Evolutionary conservation across 2,329 filamentous ascomycete species (phyloP), one percentile per base, ranked within the genome.

Genomic region (Neurospora sp.): DNA sequence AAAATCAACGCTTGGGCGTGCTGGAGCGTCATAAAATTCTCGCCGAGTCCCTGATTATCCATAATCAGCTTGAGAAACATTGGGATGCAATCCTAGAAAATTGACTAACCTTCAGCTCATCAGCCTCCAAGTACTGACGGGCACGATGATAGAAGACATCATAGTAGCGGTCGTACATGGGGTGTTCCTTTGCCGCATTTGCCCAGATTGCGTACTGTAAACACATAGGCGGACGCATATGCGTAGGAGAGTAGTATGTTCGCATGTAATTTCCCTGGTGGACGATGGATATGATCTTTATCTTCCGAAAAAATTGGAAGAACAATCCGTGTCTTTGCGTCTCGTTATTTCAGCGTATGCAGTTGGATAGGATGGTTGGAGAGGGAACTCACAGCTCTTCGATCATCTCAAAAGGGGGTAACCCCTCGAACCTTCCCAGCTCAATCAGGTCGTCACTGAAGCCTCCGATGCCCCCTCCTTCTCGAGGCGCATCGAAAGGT

Each of bases 171-270:
- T 85, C 83, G 76, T 96, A 96, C 76, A 93, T 93, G 52, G 91
- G 86, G 39, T 90, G 87, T 1, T 90, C 84, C 15, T 88, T 86
- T 5, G 93, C 89, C 9, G 92, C 92, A 75, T 92, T 82, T n/a
- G 90, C 87, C 93, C 93, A 97, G 78, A 97, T 92, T 33, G 90
- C 90, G 79, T 97, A 97, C 76, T 94, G 87, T 58, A 97, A 81
- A 76, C 89, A 92, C 76, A 96, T 88, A 1, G 94, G 92, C 2
- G 95, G 94, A 70, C 92, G 90, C 84, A 90, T 88, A 70, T 91
- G 86, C 1, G 92, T 89, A 2, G 90, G 72, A 2, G 83, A 84
- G 76, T 94, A 90, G 80, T 96, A 90, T 3, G 91, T 86, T 38
- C 91, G 88, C 71, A 91, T 82, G 77, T 93, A 97, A 43, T 92